These are phyloP conservation scores for Penicillium dipodomyicola DNA, from an alignment of 495 filamentous ascomycete genomes.

Conservation along the genomic window DNA sequence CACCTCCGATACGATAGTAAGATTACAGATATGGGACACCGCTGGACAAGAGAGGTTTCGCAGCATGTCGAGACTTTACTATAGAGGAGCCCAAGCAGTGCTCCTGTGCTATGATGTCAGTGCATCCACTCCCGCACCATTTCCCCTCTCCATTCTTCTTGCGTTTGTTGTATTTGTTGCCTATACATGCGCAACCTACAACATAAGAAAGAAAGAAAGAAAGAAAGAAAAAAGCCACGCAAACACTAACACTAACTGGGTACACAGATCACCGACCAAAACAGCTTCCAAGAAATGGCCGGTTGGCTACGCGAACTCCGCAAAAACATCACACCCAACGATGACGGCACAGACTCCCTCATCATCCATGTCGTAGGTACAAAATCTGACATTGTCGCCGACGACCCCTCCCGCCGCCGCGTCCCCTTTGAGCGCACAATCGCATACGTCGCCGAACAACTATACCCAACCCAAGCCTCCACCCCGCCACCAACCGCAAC, in stretches of 20 bases:
- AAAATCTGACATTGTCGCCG: constrained; percentile 85
- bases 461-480: constrained; percentile 61
- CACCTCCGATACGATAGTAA: constrained; percentile 73
- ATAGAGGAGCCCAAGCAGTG: constrained; percentile 90
- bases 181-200: not conserved
- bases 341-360: constrained; percentile 53
- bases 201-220: not conserved
- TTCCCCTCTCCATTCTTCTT: not conserved
- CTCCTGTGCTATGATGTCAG: constrained; percentile 79
- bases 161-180: not conserved
- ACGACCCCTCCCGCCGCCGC: constrained; percentile 69
- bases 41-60: constrained; percentile 96
- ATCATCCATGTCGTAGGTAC: constrained; percentile 97
- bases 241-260: not conserved
- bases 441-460: constrained; percentile 88
- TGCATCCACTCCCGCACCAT: not conserved
- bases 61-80: constrained; percentile 89
- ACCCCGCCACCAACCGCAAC: constrained; percentile 65
- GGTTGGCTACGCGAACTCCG: constrained; percentile 82
- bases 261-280: constrained; percentile 67
- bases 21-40: constrained; percentile 91
- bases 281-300: constrained; percentile 90
- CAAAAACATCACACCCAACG: constrained; percentile 54
- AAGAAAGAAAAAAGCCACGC: not conserved
- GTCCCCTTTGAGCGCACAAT: constrained; percentile 94